Percentiles rank a stretch among this genome's conserved stretches.
Evolutionary conservation across 1,284 basidiomycete genomes (phyloP).

Genomic region (Cryptococcus jaspeensis): DNA sequence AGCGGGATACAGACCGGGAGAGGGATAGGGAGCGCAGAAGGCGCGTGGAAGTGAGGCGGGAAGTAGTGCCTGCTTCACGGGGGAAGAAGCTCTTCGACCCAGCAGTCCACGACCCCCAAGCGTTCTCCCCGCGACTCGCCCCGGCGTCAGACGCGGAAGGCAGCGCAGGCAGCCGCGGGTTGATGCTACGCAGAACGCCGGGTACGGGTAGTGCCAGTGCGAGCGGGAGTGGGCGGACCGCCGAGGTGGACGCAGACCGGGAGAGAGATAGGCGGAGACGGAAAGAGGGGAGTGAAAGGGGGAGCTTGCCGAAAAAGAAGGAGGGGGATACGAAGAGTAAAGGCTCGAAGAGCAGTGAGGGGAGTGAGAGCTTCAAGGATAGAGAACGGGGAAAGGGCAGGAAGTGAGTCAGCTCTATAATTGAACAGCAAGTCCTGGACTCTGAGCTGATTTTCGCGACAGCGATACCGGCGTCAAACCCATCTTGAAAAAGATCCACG

Average conservation of each 20-base stretch:
- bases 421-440: neutral
- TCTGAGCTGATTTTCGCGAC: neutral
- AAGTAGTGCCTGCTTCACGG: neutral
- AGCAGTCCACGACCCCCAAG: constrained; percentile 54
- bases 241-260: constrained; percentile 47
- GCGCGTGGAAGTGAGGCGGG: neutral
- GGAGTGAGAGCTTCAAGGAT: constrained; percentile 52
- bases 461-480: constrained; percentile 52
- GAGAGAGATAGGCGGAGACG: constrained; percentile 47
- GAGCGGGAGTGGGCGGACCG: constrained; percentile 17
- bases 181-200: neutral
- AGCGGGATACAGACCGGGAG: neutral
- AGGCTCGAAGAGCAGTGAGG: constrained; percentile 50
- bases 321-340: constrained; percentile 41
- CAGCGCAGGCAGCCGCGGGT: constrained; percentile 5
- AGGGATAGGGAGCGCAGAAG: constrained; percentile 5
- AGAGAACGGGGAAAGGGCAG: constrained; percentile 47
- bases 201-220: constrained; percentile 1
- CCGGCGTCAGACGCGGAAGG: neutral
- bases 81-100: constrained; percentile 55
- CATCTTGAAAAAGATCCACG: constrained; percentile 47
- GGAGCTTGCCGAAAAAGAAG: constrained; percentile 18
- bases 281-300: constrained; percentile 49
- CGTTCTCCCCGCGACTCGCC: constrained; percentile 34
- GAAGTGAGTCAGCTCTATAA: constrained; percentile 20